Conservation (phyloP, 192 early-diverging fungal genomes). For the Podila epigama region DNA sequence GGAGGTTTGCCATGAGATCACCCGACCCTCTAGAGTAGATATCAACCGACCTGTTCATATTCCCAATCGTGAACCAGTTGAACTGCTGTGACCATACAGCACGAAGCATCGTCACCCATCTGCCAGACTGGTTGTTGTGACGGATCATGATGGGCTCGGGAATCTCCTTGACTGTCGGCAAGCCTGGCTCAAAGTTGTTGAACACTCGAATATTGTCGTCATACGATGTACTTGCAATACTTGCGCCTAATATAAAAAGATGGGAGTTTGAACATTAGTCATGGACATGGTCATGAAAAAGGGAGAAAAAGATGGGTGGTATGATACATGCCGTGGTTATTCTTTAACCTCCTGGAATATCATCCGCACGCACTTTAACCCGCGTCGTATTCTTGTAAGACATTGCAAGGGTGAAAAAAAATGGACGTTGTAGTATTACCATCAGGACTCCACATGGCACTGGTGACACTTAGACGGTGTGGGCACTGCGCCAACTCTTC, state of each 20-base stretch:
- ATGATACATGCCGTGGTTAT: too few species aligned
- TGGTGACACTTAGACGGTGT: slow-evolving; percentile 64
- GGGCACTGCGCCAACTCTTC: slow-evolving; percentile 48
- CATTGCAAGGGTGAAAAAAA: too few species aligned
- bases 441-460: slow-evolving; percentile 72
- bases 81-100: slow-evolving; percentile 63
- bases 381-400: too few species aligned
- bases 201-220: slow-evolving; percentile 66
- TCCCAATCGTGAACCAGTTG: slow-evolving; percentile 64
- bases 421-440: slow-evolving; percentile 38
- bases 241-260: slow-evolving; percentile 8
- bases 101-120: slow-evolving; percentile 73
- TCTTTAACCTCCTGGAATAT: too few species aligned
- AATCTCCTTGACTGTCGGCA: slow-evolving; percentile 35
- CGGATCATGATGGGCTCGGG: slow-evolving; percentile 48
- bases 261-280: neutral
- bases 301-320: too few species aligned
- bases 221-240: slow-evolving; percentile 61
- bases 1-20: slow-evolving; percentile 54
- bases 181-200: slow-evolving; percentile 49
- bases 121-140: slow-evolving; percentile 72
- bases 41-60: slow-evolving; percentile 70
- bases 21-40: slow-evolving; percentile 66
- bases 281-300: neutral
- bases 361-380: too few species aligned